Percentiles rank a stretch among this genome's conserved stretches.
Evolutionary conservation across 176 grass and related monocot species (phyloP).

Genomic region (Aegilops umbellulata): DNA sequence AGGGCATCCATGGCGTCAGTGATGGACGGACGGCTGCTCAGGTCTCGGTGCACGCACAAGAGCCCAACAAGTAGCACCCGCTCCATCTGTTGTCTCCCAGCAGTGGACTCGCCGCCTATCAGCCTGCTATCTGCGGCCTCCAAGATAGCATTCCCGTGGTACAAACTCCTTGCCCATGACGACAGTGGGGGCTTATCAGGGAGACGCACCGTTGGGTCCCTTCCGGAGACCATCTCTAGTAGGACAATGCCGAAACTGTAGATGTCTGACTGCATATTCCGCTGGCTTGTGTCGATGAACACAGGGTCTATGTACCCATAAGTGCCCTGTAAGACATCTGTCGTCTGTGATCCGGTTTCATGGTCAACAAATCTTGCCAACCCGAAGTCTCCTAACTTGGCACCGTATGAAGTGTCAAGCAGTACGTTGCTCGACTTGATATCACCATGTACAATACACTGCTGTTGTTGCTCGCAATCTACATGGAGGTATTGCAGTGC

Average conservation of each 20-base stretch:
- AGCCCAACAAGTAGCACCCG: not conserved
- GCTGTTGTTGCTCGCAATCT: not conserved
- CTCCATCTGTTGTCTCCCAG: too few species aligned
- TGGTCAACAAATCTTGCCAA: not conserved
- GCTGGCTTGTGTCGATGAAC: not conserved
- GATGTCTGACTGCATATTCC: constrained; percentile 2
- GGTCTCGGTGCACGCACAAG: not conserved
- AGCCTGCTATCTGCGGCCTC: not conserved
- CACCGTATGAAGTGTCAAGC: not conserved
- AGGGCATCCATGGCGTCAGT: not conserved
- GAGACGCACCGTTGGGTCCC: not conserved
- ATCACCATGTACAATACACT: not conserved
- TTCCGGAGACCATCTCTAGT: not conserved
- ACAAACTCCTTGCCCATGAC: not conserved
- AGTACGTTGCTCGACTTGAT: not conserved
- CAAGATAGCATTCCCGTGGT: not conserved
- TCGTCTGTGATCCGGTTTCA: not conserved
- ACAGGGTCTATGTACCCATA: not conserved
- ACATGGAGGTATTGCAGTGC: not conserved
- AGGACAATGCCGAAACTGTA: not conserved
- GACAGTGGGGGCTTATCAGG: not conserved
- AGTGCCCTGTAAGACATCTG: not conserved
- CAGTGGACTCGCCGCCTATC: not conserved
- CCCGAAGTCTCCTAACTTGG: not conserved
- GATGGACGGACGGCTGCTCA: not conserved